Percentiles rank a stretch among this genome's conserved stretches.
These are phyloP conservation scores for Schizochytrium sp. DNA, from an alignment of 108 stramenopile genomes.

Conservation along the genomic window DNA sequence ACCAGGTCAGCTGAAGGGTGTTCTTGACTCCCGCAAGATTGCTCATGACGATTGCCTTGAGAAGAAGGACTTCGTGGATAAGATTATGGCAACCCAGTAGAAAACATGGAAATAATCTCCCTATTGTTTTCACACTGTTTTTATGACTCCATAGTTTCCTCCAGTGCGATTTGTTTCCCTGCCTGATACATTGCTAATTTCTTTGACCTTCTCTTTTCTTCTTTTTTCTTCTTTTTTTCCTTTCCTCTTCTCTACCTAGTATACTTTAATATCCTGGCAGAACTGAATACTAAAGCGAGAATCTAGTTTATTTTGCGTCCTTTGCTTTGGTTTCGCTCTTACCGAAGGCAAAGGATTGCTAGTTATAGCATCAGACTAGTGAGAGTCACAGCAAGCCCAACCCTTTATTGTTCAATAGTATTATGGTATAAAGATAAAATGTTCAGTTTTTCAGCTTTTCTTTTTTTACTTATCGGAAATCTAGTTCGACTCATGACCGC, in stretches of 20 bases:
- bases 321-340: no score
- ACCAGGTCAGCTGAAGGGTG: slow-evolving; percentile 16
- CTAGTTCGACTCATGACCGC: no score
- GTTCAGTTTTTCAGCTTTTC: no score
- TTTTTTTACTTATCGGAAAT: no score
- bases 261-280: not conserved
- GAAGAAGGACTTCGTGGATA: slow-evolving; percentile 30
- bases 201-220: not conserved
- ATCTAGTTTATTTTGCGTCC: no score
- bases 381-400: no score
- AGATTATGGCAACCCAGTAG: slow-evolving; percentile 20
- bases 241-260: not conserved
- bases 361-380: no score
- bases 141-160: not conserved
- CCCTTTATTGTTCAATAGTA: no score
- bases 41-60: not conserved
- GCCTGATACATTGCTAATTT: no score
- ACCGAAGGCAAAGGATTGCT: no score
- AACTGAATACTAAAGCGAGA: not conserved
- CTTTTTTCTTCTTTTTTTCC: not conserved
- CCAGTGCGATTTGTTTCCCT: no score
- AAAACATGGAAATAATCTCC: not conserved
- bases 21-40: slow-evolving; percentile 21
- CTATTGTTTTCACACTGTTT: not conserved
- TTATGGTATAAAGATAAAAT: no score